Base-by-base conservation (phyloP, 2,329 filamentous ascomycete species). In the Botrytis fragariae region DNA sequence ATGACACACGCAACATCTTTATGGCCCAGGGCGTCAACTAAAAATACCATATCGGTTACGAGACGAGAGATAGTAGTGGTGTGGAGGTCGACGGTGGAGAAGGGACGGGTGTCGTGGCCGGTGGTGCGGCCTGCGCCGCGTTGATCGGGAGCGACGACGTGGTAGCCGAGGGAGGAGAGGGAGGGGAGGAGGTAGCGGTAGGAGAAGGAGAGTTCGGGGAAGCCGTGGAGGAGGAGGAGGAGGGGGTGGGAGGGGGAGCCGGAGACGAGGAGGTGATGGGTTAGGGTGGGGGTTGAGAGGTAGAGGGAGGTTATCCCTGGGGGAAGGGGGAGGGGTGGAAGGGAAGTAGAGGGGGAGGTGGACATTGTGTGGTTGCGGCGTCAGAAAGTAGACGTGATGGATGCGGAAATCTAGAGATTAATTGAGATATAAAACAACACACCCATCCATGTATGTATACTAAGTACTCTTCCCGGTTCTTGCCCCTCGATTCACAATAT, bases 41-140 rank as follows among this genome's bases (percentile, higher is more conserved):
- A 83, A 18, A 88, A 85, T 2, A 92, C 84, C 3, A 90, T 83
- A 78, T 93, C 90, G 29, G 88, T 86, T 44, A 91, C 87, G 0
- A 92, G 83, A 29, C 85, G 87, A 0, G 88, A 88, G 72, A 88
- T 82, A 2, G 85, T 85, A 78, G 90, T 92, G 37, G 87, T 85
- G 12, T 82, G 82, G 57, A 91, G 80, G 76, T 91, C 87, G 37
- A 87, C 87, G 4, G 87, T 80, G 71, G 85, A 80, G 77, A 84
- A 90, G 1, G 81, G 75, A 2, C 84, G 83, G 1, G 81, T 83
- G 74, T 90, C 86, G 87, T 88, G 89, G 67, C 88, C 88, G 0
- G 85, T 89, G 0, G 90, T 93, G 39, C 90, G 86, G 18, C 91
- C 91, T 76, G 91, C 92, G 12, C 90, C 91, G 67, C 91, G 86